phyloP scores from a whole-genome alignment of 2,329 filamentous ascomycete species.

The Alternaria metachromatica region DNA sequence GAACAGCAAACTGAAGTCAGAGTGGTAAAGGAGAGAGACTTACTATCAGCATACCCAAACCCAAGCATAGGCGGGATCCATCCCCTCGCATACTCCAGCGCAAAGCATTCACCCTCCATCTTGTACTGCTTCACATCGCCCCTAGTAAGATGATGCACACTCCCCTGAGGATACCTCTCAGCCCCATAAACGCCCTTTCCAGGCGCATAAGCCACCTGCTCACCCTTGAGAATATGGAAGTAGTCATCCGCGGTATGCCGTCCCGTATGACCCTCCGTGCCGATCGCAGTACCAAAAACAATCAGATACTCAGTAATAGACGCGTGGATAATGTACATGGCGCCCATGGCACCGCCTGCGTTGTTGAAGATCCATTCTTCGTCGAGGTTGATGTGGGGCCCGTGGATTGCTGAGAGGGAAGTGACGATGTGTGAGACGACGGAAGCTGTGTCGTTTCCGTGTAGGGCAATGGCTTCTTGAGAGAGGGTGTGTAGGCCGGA shows the following conservation, averaged over 20 bases:
- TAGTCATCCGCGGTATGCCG: slow-evolving; percentile 93
- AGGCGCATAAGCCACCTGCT: slow-evolving; percentile 73
- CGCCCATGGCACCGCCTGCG: slow-evolving; percentile 88
- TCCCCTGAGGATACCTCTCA: slow-evolving; percentile 73
- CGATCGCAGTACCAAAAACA: slow-evolving; percentile 65
- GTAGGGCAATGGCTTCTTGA: slow-evolving; percentile 67
- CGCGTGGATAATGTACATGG: slow-evolving; percentile 88
- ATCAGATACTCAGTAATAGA: slow-evolving; percentile 73
- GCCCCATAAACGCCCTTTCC: slow-evolving; percentile 68
- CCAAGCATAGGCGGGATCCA: slow-evolving; percentile 95
- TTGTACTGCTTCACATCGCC: slow-evolving; percentile 82
- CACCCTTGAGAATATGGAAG: slow-evolving; percentile 86
- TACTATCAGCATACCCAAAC: slow-evolving; percentile 82
- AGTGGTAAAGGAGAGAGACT: slow-evolving; percentile 11
- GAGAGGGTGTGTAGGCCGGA: slow-evolving; percentile 73
- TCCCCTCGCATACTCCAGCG: slow-evolving; percentile 81
- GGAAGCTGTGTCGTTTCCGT: slow-evolving; percentile 76
- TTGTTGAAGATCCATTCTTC: slow-evolving; percentile 95
- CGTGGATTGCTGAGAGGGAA: slow-evolving; percentile 61
- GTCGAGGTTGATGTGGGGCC: slow-evolving; percentile 66
- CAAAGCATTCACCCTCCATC: slow-evolving; percentile 79
- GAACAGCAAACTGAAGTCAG: accelerated
- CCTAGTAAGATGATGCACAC: slow-evolving; percentile 73
- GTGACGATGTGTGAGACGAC: slow-evolving; percentile 73
- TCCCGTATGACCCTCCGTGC: slow-evolving; percentile 87